Percentiles rank a stretch among this genome's conserved stretches.
phyloP scores from a whole-genome alignment of 2,329 filamentous ascomycete genomes.

The Tolypocladium tundrense region DNA sequence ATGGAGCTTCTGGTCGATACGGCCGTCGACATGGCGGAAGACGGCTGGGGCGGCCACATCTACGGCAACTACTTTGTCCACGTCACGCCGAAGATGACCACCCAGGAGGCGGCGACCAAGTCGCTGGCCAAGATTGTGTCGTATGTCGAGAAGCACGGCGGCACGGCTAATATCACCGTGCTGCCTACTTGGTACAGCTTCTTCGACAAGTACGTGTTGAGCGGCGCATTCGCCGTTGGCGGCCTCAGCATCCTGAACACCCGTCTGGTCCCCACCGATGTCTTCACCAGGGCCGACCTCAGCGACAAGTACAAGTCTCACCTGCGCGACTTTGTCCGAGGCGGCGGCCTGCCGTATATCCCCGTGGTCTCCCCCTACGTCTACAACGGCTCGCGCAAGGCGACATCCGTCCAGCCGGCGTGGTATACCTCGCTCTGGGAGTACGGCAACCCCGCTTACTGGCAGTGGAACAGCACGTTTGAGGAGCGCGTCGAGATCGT shows the following conservation, averaged over 20 bases:
- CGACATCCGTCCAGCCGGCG: conserved; percentile 6
- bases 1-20: conserved; percentile 7
- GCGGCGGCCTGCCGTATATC: conserved; percentile 5
- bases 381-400: not conserved
- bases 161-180: conserved; percentile 3
- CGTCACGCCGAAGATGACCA: conserved; percentile 2
- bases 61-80: conserved; percentile 8
- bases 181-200: conserved; percentile 5
- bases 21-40: conserved; percentile 6
- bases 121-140: conserved; percentile 3
- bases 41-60: conserved; percentile 10
- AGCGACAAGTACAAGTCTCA: conserved; percentile 1
- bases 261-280: conserved; percentile 2
- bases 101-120: not conserved
- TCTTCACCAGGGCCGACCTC: conserved; percentile 1
- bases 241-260: conserved; percentile 6
- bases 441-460: conserved; percentile 3
- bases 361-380: conserved; percentile 6
- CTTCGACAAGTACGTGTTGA: conserved; percentile 6
- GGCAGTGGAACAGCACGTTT: conserved; percentile 8
- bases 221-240: conserved; percentile 5
- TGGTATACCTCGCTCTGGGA: conserved; percentile 10
- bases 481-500: conserved; percentile 3
- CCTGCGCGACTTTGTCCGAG: conserved; percentile 3
- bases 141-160: not conserved